phyloP scores from a whole-genome alignment of 176 grass and related monocot genomes.

The Secale cereale region DNA sequence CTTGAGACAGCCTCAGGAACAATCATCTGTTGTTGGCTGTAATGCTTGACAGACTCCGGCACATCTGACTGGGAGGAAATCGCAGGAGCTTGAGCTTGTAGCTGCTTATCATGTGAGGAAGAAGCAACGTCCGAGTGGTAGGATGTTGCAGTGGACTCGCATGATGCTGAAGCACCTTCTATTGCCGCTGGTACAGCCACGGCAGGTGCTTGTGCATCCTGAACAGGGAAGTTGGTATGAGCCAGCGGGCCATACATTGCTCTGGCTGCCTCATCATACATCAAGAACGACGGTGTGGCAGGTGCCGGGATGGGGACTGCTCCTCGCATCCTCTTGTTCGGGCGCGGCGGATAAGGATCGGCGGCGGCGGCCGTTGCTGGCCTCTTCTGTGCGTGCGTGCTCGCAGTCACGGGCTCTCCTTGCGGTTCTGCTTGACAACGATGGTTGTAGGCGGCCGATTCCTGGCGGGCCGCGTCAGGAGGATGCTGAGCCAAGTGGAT shows the following conservation, averaged over 20 bases:
- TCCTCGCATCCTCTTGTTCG: not conserved
- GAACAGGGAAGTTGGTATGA: slow-evolving; percentile 46
- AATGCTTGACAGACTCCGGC: not conserved
- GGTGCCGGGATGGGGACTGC: not conserved
- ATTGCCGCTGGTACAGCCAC: not conserved
- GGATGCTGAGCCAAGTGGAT: slow-evolving; percentile 1
- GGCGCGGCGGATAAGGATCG: not conserved
- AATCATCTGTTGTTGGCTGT: not conserved
- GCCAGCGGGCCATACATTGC: slow-evolving; percentile 73
- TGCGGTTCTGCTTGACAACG: not conserved
- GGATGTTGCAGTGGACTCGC: slow-evolving; percentile 42
- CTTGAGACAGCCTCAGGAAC: not conserved
- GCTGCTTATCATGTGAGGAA: not conserved
- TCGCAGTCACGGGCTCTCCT: not conserved
- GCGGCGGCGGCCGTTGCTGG: not conserved
- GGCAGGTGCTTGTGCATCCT: not conserved
- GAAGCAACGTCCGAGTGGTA: slow-evolving; percentile 1
- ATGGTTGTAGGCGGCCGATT: not conserved
- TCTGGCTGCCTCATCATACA: slow-evolving; percentile 73
- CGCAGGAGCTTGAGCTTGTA: not conserved
- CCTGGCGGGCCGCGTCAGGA: not conserved
- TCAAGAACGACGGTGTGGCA: not conserved
- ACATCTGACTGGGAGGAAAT: not conserved
- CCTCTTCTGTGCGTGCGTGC: not conserved
- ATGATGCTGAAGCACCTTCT: slow-evolving; percentile 18